Conservation (phyloP, 805 yeast species). For the Metschnikowia reukaufii region DNA sequence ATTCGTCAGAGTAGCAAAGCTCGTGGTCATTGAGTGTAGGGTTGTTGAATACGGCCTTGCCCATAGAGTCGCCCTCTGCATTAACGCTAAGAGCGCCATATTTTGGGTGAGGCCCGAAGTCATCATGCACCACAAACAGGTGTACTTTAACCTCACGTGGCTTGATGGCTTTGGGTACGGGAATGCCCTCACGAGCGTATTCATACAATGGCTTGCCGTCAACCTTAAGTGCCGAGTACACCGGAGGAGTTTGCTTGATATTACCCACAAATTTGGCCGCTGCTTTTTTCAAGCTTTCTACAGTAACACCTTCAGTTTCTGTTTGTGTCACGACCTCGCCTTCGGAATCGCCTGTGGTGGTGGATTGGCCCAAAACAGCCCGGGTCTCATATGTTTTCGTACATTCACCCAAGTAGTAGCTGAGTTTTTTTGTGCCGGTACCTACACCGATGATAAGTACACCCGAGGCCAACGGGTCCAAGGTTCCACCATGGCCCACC, state of each 20-base stretch:
- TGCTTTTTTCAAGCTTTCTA: slow-evolving; percentile 48
- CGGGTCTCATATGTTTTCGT: slow-evolving; percentile 78
- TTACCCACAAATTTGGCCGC: slow-evolving; percentile 74
- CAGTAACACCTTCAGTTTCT: slow-evolving; percentile 55
- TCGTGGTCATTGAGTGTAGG: slow-evolving; percentile 65
- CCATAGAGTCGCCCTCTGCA: slow-evolving; percentile 47
- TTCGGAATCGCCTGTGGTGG: slow-evolving; percentile 92
- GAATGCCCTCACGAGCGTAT: slow-evolving; percentile 85
- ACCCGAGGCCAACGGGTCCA: slow-evolving; percentile 96
- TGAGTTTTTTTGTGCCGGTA: slow-evolving; percentile 79
- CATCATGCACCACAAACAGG: slow-evolving; percentile 54
- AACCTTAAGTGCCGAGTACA: slow-evolving; percentile 90
- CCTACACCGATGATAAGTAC: slow-evolving; percentile 92
- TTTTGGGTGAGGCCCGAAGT: slow-evolving; percentile 54
- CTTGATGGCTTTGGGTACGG: slow-evolving; percentile 80
- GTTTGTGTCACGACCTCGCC: slow-evolving; percentile 73
- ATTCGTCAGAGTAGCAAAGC: slow-evolving; percentile 58
- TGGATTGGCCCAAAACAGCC: slow-evolving; percentile 84
- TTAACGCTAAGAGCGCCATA: slow-evolving; percentile 46
- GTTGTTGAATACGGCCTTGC: slow-evolving; percentile 45
- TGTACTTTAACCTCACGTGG: slow-evolving; percentile 67
- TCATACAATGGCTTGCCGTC: slow-evolving; percentile 93
- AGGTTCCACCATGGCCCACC: slow-evolving; percentile 97
- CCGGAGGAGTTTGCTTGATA: slow-evolving; percentile 88
- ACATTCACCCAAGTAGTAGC: slow-evolving; percentile 69